Conservation (phyloP, 169 alveolate species). For the Plasmodium fragile region DNA sequence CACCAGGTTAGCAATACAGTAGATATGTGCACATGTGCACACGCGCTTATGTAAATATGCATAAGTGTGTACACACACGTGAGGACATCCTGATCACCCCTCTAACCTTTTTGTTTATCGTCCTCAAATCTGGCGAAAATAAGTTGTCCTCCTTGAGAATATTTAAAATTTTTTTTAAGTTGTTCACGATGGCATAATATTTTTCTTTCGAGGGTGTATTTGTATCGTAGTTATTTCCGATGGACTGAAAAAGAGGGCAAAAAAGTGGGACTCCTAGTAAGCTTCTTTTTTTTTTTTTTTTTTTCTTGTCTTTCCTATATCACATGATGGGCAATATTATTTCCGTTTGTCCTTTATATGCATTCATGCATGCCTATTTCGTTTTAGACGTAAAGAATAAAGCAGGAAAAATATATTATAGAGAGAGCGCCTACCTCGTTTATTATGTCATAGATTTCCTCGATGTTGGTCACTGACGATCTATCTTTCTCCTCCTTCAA, state of each 20-base stretch:
- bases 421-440: slow-evolving; percentile 46
- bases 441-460: slow-evolving; percentile 50
- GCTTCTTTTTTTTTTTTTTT: neutral
- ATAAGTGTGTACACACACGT: neutral
- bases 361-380: neutral
- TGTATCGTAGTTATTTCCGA: slow-evolving; percentile 6
- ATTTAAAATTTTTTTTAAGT: slow-evolving; percentile 60
- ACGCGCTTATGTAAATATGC: neutral
- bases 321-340: neutral
- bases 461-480: slow-evolving; percentile 59
- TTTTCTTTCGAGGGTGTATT: neutral
- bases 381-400: neutral
- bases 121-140: slow-evolving; percentile 63
- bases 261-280: neutral
- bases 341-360: neutral
- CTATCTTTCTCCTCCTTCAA: slow-evolving; percentile 53
- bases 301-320: neutral
- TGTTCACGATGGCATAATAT: slow-evolving; percentile 24
- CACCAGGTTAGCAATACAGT: neutral
- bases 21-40: neutral
- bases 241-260: slow-evolving; percentile 5
- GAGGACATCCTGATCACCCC: neutral
- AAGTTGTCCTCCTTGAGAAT: slow-evolving; percentile 72
- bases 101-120: slow-evolving; percentile 48
- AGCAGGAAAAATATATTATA: neutral